phyloP scores from a whole-genome alignment of 2,329 filamentous ascomycete species.

The Dryadomyces sulphureus region DNA sequence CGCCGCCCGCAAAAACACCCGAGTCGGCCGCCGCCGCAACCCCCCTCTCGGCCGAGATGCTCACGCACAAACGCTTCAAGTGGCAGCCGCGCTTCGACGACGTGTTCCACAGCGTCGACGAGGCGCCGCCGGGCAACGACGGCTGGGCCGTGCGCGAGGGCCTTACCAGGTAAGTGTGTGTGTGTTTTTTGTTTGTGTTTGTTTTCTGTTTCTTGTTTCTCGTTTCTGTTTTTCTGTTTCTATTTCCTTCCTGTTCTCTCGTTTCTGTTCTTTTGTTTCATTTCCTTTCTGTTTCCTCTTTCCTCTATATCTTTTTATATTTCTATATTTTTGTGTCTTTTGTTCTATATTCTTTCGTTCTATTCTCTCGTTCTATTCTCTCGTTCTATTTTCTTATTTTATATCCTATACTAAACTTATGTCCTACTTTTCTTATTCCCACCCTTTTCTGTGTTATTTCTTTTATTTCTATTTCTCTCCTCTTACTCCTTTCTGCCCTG shows the following conservation, averaged over 20 bases:
- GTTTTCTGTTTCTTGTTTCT: background rate
- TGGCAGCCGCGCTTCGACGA: constrained; percentile 83
- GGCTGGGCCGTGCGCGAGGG: constrained; percentile 86
- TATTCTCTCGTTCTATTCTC: no score
- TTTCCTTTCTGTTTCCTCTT: background rate
- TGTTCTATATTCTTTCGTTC: no score
- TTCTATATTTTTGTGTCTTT: no score
- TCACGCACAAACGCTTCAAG: constrained; percentile 71
- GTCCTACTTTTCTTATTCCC: background rate
- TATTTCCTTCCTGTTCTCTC: background rate
- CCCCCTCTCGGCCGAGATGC: constrained; percentile 21
- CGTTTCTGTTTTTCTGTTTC: background rate
- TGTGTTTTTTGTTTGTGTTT: background rate
- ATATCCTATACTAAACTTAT: no score
- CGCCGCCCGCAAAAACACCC: constrained; percentile 7
- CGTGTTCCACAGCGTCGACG: constrained; percentile 76
- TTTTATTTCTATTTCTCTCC: background rate
- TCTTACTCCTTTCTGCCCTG: background rate
- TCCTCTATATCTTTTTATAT: background rate
- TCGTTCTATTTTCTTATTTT: background rate
- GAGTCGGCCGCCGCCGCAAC: background rate
- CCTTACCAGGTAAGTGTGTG: constrained; percentile 51
- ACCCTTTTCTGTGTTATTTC: no score
- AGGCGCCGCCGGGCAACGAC: constrained; percentile 68
- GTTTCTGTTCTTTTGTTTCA: background rate